phyloP scores from a whole-genome alignment of 257 asterid genomes.

The Rauvolfia tetraphylla region DNA sequence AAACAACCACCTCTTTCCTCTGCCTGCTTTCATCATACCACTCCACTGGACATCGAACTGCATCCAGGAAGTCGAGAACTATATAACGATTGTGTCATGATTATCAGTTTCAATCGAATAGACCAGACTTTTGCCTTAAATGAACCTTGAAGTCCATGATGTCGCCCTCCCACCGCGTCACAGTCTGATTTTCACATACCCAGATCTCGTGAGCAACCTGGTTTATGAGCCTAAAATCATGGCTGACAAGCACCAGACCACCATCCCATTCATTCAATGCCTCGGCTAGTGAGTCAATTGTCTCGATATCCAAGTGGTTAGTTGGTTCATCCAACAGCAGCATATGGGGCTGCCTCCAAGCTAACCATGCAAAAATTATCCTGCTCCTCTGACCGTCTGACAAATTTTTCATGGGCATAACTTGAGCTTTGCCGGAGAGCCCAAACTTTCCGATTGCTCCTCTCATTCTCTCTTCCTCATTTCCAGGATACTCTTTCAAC shows the following conservation, averaged over 20 bases:
- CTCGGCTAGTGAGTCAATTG: conserved; percentile 91
- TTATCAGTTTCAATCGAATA: conserved; percentile 30
- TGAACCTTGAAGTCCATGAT: conserved; percentile 92
- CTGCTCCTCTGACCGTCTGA: conserved; percentile 92
- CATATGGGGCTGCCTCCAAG: conserved; percentile 87
- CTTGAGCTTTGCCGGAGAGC: conserved; percentile 87
- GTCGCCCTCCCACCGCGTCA: conserved; percentile 85
- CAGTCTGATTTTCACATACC: conserved; percentile 90
- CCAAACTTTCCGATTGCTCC: conserved; percentile 87
- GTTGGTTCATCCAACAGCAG: conserved; percentile 92
- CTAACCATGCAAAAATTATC: conserved; percentile 94
- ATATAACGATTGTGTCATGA: not conserved
- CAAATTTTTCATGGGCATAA: conserved; percentile 89
- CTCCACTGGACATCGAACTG: not conserved
- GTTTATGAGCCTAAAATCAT: conserved; percentile 92
- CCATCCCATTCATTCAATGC: conserved; percentile 98
- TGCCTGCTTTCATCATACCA: not conserved
- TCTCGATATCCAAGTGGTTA: conserved; percentile 94
- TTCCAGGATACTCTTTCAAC: conserved; percentile 85
- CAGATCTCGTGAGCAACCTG: conserved; percentile 98
- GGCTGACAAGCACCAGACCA: conserved; percentile 95
- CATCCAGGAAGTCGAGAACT: not conserved
- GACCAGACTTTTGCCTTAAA: conserved; percentile 66
- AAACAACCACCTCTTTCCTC: not conserved
- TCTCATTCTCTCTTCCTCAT: conserved; percentile 92